Conservation (phyloP, 495 filamentous ascomycete genomes). For the Xeromyces bisporus region DNA sequence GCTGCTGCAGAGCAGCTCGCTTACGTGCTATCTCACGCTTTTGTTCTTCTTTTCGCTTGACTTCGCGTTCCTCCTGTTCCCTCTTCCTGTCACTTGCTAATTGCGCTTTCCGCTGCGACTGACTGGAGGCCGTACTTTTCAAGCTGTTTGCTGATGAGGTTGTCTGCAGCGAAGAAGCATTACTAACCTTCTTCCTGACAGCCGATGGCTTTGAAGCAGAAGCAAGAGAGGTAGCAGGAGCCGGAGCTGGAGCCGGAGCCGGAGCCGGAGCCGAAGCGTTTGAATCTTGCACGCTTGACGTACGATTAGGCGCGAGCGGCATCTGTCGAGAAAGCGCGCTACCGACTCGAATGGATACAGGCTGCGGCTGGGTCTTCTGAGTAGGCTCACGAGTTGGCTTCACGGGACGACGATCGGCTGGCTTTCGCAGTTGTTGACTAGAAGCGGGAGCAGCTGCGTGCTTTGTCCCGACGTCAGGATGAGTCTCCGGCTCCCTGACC, state of each 20-base stretch:
- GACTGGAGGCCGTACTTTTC: constrained; percentile 47
- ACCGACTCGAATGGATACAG: constrained; percentile 64
- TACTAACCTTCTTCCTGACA: constrained; percentile 41
- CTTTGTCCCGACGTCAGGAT: constrained; percentile 21
- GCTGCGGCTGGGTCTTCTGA: constrained; percentile 52
- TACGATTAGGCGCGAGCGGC: constrained; percentile 38
- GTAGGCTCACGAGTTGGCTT: constrained; percentile 53
- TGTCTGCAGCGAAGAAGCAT: constrained; percentile 48
- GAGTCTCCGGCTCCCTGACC: constrained; percentile 20
- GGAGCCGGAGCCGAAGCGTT: constrained; percentile 28
- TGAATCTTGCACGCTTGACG: constrained; percentile 44
- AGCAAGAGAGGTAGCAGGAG: constrained; percentile 17
- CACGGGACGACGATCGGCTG: constrained; percentile 44
- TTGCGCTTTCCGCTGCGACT: constrained; percentile 41
- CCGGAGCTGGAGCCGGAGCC: constrained; percentile 9
- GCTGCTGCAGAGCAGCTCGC: constrained; percentile 37
- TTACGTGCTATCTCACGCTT: constrained; percentile 65
- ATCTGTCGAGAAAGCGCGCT: constrained; percentile 50
- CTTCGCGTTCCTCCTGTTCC: constrained; percentile 60
- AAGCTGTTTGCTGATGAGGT: constrained; percentile 48
- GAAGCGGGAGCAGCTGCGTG: constrained; percentile 34
- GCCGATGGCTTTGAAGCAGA: constrained; percentile 29
- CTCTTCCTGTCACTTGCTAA: constrained; percentile 57
- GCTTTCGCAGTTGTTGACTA: constrained; percentile 23
- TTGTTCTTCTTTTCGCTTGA: constrained; percentile 61